Evolutionary conservation across 2,329 filamentous ascomycete genomes (phyloP).

Genomic region (Aaosphaeria pasadenensis): DNA sequence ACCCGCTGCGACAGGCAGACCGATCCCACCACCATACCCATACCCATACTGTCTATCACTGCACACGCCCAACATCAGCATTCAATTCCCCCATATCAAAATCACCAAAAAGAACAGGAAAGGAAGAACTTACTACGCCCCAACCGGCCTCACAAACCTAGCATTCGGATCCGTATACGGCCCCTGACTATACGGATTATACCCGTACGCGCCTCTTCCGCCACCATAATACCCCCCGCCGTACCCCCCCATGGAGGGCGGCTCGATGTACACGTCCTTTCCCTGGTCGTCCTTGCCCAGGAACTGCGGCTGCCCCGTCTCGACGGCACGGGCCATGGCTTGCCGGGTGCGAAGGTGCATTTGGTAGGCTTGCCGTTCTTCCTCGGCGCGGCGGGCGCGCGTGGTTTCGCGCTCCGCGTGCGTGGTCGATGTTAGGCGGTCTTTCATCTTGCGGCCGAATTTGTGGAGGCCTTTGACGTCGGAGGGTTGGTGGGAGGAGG

Average conservation of each 20-base stretch:
- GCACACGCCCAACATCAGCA: too few species aligned
- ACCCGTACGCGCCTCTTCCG: constrained; percentile 35
- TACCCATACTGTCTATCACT: constrained; percentile 30
- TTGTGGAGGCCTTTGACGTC: constrained; percentile 36
- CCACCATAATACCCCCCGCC: constrained; percentile 17
- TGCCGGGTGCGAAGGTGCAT: constrained; percentile 50
- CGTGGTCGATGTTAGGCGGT: constrained; percentile 56
- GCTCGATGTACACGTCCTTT: constrained; percentile 58
- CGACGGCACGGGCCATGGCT: constrained; percentile 50
- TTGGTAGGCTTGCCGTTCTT: constrained; percentile 52
- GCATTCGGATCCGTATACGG: constrained; percentile 49
- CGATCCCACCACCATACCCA: constrained; percentile 38
- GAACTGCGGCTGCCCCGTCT: constrained; percentile 56
- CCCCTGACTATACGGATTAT: constrained; percentile 46
- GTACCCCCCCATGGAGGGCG: constrained; percentile 29
- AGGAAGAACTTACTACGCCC: constrained; percentile 38
- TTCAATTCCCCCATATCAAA: too few species aligned
- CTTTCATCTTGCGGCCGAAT: constrained; percentile 58
- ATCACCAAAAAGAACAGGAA: too few species aligned
- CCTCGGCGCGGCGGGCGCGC: constrained; percentile 46
- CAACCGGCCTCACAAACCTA: constrained; percentile 48
- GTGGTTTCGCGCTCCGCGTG: constrained; percentile 53
- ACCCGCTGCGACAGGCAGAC: constrained; percentile 33
- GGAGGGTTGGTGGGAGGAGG: not conserved
- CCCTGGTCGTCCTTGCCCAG: constrained; percentile 54